Percentiles rank a stretch among this genome's conserved stretches.
Evolutionary conservation across 352 stramenopile genomes (phyloP).

Genomic region (Globisporangium cylindrosporum): DNA sequence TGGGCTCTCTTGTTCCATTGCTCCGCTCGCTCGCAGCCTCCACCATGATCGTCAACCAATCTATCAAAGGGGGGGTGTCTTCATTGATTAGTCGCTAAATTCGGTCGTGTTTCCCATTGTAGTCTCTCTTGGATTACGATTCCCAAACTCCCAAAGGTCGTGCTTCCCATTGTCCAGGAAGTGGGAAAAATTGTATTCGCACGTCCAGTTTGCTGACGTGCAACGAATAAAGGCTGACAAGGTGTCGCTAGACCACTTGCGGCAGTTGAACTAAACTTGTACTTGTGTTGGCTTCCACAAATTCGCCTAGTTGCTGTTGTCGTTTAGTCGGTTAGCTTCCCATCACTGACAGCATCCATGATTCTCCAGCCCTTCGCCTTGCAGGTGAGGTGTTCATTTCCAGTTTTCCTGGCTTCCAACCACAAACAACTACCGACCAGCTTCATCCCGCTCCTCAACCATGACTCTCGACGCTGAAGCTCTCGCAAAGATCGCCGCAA

Average conservation of each 20-base stretch:
- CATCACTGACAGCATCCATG: neutral
- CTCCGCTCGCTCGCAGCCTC: neutral
- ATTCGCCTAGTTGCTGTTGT: neutral
- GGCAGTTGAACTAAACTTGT: too few species aligned
- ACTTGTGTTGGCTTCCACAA: too few species aligned
- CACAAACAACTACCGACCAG: neutral
- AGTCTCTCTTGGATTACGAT: too few species aligned
- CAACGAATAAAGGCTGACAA: too few species aligned
- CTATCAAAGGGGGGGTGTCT: too few species aligned
- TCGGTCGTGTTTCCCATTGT: too few species aligned
- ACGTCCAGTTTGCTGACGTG: too few species aligned
- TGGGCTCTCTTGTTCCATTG: neutral
- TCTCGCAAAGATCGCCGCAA: constrained; percentile 17
- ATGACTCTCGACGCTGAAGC: constrained; percentile 11
- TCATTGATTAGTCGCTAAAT: too few species aligned
- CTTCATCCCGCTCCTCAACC: neutral
- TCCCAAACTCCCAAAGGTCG: too few species aligned
- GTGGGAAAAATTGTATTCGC: too few species aligned
- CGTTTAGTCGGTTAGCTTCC: neutral
- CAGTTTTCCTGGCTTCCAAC: neutral
- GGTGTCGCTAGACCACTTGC: too few species aligned
- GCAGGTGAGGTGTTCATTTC: neutral
- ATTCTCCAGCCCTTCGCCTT: neutral
- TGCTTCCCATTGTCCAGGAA: too few species aligned
- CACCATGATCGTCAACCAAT: neutral